Evolutionary conservation across 2,329 filamentous ascomycete genomes (phyloP).

Genomic region (Colletotrichum spinosum): DNA sequence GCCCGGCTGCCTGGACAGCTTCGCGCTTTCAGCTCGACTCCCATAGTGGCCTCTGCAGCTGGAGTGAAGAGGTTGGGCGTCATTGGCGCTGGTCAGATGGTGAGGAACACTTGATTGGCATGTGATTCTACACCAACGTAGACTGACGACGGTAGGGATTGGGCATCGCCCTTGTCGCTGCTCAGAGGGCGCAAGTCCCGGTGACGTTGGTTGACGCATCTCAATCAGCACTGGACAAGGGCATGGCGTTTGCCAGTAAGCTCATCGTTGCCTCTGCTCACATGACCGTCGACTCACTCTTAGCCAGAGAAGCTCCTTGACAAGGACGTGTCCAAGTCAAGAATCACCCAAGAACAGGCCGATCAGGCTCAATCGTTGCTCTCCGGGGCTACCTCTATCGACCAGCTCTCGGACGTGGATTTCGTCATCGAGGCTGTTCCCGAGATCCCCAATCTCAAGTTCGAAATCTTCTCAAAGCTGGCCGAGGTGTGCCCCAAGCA

Average conservation of each 20-base stretch:
- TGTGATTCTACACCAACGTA: slow-evolving; percentile 46
- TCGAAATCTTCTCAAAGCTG: slow-evolving; percentile 85
- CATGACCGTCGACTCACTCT: slow-evolving; percentile 8
- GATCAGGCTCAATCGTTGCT: slow-evolving; percentile 78
- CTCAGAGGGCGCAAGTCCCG: slow-evolving; percentile 83
- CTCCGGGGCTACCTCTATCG: slow-evolving; percentile 76
- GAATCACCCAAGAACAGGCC: slow-evolving; percentile 85
- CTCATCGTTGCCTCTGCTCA: slow-evolving; percentile 21
- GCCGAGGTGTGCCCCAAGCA: slow-evolving; percentile 85
- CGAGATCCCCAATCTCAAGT: slow-evolving; percentile 89
- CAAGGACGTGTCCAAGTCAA: slow-evolving; percentile 91
- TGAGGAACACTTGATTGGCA: slow-evolving; percentile 57
- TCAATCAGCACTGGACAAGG: slow-evolving; percentile 87
- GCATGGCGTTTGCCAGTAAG: slow-evolving; percentile 86
- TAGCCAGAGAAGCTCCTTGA: slow-evolving; percentile 85
- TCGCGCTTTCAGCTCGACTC: slow-evolving; percentile 77
- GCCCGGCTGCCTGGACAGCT: slow-evolving; percentile 49
- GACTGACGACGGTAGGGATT: slow-evolving; percentile 73
- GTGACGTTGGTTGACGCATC: slow-evolving; percentile 89
- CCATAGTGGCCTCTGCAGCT: slow-evolving; percentile 65
- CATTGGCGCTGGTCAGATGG: slow-evolving; percentile 96
- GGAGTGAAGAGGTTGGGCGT: slow-evolving; percentile 91
- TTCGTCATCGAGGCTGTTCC: slow-evolving; percentile 98
- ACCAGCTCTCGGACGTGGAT: slow-evolving; percentile 84
- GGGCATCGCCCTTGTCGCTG: slow-evolving; percentile 94